Evolutionary conservation across 345 rosid genomes (phyloP), one percentile per base, ranked within the genome.

Genomic region (Syzygium jambos): DNA sequence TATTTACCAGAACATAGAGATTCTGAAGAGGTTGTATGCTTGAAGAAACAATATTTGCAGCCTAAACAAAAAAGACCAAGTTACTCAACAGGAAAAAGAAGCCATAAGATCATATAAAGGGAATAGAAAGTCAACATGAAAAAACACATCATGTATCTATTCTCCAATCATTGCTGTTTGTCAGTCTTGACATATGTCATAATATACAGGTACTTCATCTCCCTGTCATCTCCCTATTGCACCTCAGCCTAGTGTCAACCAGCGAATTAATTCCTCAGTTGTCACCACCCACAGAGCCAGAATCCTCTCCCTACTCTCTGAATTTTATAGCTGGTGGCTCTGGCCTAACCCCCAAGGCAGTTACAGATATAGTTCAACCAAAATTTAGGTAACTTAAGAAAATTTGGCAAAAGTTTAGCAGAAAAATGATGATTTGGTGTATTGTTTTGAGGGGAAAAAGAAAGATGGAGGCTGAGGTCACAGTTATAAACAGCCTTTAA

Each of bases 21-120:
- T 97, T 96, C 89, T 95, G 95, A 86, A 92, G 93, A 86, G 99
- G 97, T 85, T 97, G 98, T 87, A 97, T 97, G 88, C 94, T 93
- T 11, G 97, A 95, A 85, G 92, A 94, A 85, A 97, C 98, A 87
- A 94, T 91, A 87, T 89, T 97, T 85, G 94, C 94, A 61, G 92
- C 98, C 99, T 97, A 89, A 87, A 89, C 65, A 84, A 73, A 6
- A 61, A 53, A 52, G n/a, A 57, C n/a, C n/a, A 57, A 23, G 63
- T 57, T 23, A 57, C n/a, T 57, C 63, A 25, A 57, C n/a, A 57
- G n/a, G 25, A 56, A n/a, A 51, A 57, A 23, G 29, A 57, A 57
- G n/a, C 63, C 63, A 23, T 57, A 57, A 57, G 27, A 23, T 57
- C 63, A 51, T 51, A 51, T 51, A 51, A 11, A 51, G 5, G 11